A percentile compares a stretch with the other conserved stretches of the same genome.
phyloP scores from a whole-genome alignment of 1,284 basidiomycete genomes.

The Trichosporon inkin region DNA sequence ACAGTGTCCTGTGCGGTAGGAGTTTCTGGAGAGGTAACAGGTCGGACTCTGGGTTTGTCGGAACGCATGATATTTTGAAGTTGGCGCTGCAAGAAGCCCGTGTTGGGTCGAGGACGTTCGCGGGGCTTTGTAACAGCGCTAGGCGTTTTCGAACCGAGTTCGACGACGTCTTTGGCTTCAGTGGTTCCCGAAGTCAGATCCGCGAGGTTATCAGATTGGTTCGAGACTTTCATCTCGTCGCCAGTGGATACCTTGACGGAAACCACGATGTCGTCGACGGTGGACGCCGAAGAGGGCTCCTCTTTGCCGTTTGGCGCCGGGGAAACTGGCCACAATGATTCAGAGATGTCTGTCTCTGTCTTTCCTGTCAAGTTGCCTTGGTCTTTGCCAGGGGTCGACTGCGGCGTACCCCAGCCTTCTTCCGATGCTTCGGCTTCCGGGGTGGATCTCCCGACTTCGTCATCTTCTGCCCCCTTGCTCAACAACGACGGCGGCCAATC shows the following conservation, averaged over 20 bases:
- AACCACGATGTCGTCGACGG: background rate
- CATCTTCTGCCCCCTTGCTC: background rate
- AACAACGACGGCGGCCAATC: background rate
- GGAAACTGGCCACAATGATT: background rate
- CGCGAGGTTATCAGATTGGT: background rate
- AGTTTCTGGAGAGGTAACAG: background rate
- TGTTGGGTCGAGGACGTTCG: background rate
- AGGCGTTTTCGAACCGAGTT: background rate
- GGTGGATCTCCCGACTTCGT: background rate
- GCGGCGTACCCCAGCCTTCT: background rate
- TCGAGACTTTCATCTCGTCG: background rate
- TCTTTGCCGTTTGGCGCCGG: background rate
- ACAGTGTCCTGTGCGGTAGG: background rate
- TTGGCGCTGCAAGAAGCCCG: conserved; percentile 12
- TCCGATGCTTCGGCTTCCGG: background rate
- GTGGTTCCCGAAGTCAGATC: background rate
- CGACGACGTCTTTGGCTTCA: too few species aligned
- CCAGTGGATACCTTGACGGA: background rate
- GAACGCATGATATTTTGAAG: conserved; percentile 13
- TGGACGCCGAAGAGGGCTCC: background rate
- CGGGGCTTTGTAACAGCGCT: background rate
- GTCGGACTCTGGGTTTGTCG: conserved; percentile 1
- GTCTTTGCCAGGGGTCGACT: background rate
- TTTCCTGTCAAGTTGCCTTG: background rate
- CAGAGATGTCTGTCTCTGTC: background rate